These are phyloP conservation scores for Pseudonitzschia multistriata DNA, from an alignment of 108 stramenopile species.

Conservation along the genomic window DNA sequence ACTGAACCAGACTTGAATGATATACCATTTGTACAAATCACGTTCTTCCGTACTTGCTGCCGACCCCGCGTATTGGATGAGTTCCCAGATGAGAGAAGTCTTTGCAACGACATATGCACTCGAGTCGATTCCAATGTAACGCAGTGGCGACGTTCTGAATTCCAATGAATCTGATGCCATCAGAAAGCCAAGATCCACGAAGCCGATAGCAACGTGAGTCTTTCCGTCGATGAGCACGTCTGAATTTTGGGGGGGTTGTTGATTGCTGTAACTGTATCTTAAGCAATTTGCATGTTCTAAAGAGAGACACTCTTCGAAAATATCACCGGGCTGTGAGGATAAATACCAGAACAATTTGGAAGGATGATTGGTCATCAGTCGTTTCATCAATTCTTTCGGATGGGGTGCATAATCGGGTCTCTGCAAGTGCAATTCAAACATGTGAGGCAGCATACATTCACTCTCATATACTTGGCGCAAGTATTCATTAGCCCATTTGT, in stretches of 20 bases:
- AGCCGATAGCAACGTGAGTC: conserved; percentile 40
- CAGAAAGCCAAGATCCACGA: conserved; percentile 37
- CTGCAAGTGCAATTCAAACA: conserved; percentile 18
- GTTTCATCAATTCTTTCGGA: conserved; percentile 19
- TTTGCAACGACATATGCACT: conserved; percentile 33
- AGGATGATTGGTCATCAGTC: not conserved
- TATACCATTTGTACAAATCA: conserved; percentile 2
- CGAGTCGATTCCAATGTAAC: conserved; percentile 31
- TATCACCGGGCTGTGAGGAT: not conserved
- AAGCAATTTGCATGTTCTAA: not conserved
- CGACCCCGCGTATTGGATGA: conserved; percentile 15
- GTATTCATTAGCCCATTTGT: conserved; percentile 23
- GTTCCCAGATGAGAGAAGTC: conserved; percentile 32
- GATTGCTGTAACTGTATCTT: conserved; percentile 29
- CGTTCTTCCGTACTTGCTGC: not conserved
- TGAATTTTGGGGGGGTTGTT: conserved; percentile 16
- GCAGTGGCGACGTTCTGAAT: conserved; percentile 8
- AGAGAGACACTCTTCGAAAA: not conserved
- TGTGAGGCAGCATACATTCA: conserved; percentile 19
- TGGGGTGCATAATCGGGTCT: conserved; percentile 12
- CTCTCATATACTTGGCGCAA: conserved; percentile 25
- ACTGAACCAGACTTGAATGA: conserved; percentile 38
- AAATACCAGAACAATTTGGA: not conserved
- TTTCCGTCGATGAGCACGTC: conserved; percentile 19
- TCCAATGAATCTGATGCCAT: conserved; percentile 12